Conservation (phyloP, 331 rosid genomes). For the Ulmus americana region DNA sequence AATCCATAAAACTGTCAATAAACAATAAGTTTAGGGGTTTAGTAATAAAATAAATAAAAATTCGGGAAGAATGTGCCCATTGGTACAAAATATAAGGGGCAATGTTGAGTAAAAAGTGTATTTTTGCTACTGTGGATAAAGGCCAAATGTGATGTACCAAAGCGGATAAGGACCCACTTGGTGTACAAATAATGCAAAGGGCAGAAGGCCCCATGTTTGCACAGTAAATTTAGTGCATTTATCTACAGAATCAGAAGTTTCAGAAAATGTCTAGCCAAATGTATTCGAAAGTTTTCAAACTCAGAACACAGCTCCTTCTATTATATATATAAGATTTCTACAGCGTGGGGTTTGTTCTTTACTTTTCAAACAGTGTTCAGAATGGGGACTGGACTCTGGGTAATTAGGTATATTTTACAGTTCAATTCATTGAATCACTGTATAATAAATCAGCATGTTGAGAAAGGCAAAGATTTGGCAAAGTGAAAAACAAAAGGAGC, state of each 20-base stretch:
- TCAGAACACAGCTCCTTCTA: constrained; percentile 19
- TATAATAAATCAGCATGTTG: background rate
- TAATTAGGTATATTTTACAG: constrained; percentile 22
- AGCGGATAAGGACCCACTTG: constrained; percentile 32
- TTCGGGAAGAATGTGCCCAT: too few relatives aligned
- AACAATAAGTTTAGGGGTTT: too few relatives aligned
- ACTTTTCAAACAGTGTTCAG: constrained; percentile 6
- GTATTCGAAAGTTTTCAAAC: background rate
- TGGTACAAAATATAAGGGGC: too few relatives aligned
- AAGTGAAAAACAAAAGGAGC: background rate
- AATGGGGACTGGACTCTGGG: constrained; percentile 24
- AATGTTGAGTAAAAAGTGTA: too few relatives aligned
- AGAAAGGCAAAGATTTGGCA: constrained; percentile 7
- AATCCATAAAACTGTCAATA: too few relatives aligned
- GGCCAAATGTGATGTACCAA: background rate
- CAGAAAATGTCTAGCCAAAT: constrained; percentile 24
- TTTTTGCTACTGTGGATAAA: too few relatives aligned
- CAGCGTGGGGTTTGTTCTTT: too few relatives aligned
- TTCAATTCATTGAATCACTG: constrained; percentile 32
- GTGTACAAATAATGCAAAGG: constrained; percentile 25
- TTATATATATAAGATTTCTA: background rate
- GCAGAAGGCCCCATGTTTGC: constrained; percentile 27
- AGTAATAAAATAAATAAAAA: too few relatives aligned
- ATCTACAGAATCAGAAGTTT: constrained; percentile 12
- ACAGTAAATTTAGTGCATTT: constrained; percentile 24